Conservation (phyloP, 1,139 yeast genomes). For the Sugiyamaella pinicola region DNA sequence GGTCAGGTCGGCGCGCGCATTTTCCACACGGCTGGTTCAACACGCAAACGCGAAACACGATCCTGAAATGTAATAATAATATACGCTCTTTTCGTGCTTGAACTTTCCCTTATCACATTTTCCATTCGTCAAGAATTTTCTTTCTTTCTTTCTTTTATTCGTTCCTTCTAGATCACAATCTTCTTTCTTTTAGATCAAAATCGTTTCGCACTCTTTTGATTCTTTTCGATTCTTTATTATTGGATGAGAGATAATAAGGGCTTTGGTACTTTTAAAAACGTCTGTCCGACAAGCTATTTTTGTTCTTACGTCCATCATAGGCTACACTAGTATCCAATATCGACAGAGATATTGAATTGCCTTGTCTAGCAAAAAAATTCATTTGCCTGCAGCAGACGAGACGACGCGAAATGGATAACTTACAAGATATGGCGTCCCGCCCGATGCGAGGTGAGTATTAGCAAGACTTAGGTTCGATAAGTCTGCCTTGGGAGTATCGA, state of each 20-base stretch:
- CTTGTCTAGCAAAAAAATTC: not conserved
- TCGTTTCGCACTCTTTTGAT: too few species aligned
- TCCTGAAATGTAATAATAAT: too few species aligned
- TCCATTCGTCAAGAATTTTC: not conserved
- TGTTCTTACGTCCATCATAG: too few species aligned
- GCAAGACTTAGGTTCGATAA: too few species aligned
- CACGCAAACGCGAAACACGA: conserved; percentile 18
- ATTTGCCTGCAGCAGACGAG: not conserved
- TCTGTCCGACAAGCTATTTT: too few species aligned
- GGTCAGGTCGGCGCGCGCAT: not conserved
- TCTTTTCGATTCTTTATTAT: not conserved
- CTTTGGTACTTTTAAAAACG: too few species aligned
- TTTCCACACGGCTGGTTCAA: conserved; percentile 5
- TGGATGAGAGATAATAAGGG: too few species aligned
- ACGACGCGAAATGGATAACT: conserved; percentile 19
- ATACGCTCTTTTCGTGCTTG: conserved; percentile 3
- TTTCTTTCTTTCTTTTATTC: not conserved
- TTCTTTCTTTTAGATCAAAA: not conserved
- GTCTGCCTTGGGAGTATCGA: too few species aligned
- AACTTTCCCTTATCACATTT: conserved; percentile 1
- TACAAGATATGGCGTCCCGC: conserved; percentile 27
- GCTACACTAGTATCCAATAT: not conserved
- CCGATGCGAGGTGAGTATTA: conserved; percentile 31
- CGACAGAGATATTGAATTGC: not conserved
- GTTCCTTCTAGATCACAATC: not conserved